Conservation (phyloP, 2,329 filamentous ascomycete species). For the Thermothelomyces thermophilus region DNA sequence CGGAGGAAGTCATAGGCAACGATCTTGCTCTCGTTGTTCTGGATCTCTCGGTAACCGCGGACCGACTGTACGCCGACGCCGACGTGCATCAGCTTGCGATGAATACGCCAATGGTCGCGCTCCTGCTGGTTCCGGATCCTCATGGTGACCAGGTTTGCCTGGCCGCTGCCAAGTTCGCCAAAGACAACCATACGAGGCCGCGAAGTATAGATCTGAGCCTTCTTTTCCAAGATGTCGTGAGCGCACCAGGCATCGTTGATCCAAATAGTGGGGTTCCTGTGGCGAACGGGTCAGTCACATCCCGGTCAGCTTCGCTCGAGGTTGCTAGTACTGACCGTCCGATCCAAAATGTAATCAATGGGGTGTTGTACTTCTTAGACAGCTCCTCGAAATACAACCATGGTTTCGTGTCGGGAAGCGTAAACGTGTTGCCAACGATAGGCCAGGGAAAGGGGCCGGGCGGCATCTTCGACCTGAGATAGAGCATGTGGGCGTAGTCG, state of each 20-base stretch:
- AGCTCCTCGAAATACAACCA: constrained; percentile 53
- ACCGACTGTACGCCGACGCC: constrained; percentile 51
- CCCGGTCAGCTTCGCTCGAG: too few relatives aligned
- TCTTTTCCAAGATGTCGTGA: constrained; percentile 49
- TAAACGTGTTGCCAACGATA: constrained; percentile 50
- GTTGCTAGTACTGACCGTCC: constrained; percentile 39
- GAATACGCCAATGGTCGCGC: constrained; percentile 38
- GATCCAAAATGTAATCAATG: constrained; percentile 51
- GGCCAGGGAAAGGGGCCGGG: constrained; percentile 49
- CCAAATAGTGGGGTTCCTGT: constrained; percentile 37
- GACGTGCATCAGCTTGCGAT: constrained; percentile 46
- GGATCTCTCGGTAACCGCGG: constrained; percentile 44
- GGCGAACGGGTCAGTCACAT: constrained; percentile 5
- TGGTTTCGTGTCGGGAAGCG: constrained; percentile 47
- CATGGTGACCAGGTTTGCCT: constrained; percentile 40
- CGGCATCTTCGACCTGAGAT: constrained; percentile 44
- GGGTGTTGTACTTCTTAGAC: constrained; percentile 41
- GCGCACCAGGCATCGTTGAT: constrained; percentile 45
- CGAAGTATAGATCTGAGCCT: constrained; percentile 44
- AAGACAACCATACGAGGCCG: constrained; percentile 44
- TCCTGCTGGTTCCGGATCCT: constrained; percentile 34
- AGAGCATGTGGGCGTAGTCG: constrained; percentile 46
- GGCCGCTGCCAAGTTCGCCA: constrained; percentile 39
- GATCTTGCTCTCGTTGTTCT: constrained; percentile 52
- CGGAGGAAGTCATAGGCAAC: constrained; percentile 45